Conservation (phyloP, 1,284 basidiomycete species). For the Leccinum laetum region DNA sequence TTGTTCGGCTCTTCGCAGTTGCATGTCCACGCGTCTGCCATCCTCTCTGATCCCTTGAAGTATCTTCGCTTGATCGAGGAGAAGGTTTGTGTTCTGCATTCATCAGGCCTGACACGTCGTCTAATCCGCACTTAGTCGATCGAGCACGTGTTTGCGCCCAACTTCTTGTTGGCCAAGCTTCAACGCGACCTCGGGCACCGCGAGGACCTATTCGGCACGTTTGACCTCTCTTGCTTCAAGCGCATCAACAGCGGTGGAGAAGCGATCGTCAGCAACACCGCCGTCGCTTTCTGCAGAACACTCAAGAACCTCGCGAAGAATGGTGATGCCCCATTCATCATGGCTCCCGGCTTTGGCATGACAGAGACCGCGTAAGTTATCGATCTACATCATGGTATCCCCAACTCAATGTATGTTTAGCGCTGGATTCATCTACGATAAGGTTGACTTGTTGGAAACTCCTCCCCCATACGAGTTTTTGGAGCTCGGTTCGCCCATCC, state of each 20-base stretch:
- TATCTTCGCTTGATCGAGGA: slow-evolving; percentile 26
- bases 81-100: slow-evolving; percentile 10
- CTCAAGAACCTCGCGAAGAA: slow-evolving; percentile 32
- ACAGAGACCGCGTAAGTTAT: slow-evolving; percentile 39
- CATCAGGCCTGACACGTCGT: not conserved
- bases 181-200: slow-evolving; percentile 30
- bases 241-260: slow-evolving; percentile 40
- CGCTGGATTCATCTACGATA: slow-evolving; percentile 40
- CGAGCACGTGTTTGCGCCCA: slow-evolving; percentile 37
- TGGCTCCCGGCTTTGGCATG: slow-evolving; percentile 46
- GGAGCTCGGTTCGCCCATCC: slow-evolving; percentile 30
- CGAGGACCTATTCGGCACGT: slow-evolving; percentile 23
- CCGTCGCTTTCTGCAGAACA: slow-evolving; percentile 35
- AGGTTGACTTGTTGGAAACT: slow-evolving; percentile 14
- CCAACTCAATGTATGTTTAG: slow-evolving; percentile 13
- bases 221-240: slow-evolving; percentile 24
- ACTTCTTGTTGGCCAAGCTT: slow-evolving; percentile 41
- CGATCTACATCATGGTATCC: too few species aligned
- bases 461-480: slow-evolving; percentile 28
- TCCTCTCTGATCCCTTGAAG: slow-evolving; percentile 24
- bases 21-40: slow-evolving; percentile 29
- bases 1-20: slow-evolving; percentile 26
- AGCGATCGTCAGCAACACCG: slow-evolving; percentile 37
- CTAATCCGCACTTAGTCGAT: slow-evolving; percentile 13
- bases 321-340: slow-evolving; percentile 30